phyloP scores from a whole-genome alignment of 1,284 basidiomycete species.

The Inonotus obliquus region DNA sequence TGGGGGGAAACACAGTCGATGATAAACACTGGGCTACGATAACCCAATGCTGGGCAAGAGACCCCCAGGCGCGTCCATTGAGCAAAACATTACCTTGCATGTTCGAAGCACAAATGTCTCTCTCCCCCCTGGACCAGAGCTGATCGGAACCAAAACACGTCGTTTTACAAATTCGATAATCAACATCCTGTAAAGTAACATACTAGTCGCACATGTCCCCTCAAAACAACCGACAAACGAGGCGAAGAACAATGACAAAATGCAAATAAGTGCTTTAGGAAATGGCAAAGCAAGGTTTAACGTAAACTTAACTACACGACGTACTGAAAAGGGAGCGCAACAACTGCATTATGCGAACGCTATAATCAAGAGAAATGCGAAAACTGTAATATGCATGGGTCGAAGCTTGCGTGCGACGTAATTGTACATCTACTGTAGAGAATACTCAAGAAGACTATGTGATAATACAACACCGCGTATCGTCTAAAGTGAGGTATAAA shows the following conservation, averaged over 20 bases:
- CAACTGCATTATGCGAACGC: too few relatives aligned
- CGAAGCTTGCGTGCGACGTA: not conserved
- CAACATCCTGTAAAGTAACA: too few relatives aligned
- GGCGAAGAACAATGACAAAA: too few relatives aligned
- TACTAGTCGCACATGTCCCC: too few relatives aligned
- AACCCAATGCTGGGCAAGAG: constrained; percentile 12
- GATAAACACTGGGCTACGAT: constrained; percentile 14
- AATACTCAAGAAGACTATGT: not conserved
- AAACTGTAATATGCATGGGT: too few relatives aligned
- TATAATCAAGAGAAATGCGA: too few relatives aligned
- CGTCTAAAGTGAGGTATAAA: not conserved
- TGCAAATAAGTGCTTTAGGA: not conserved
- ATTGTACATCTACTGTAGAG: not conserved
- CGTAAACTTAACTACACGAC: too few relatives aligned
- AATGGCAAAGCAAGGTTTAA: too few relatives aligned
- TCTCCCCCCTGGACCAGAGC: not conserved
- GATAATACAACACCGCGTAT: too few relatives aligned
- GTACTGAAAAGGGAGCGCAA: too few relatives aligned
- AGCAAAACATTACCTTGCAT: constrained; percentile 2
- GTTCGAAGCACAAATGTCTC: not conserved
- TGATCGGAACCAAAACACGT: not conserved
- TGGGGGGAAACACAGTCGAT: not conserved
- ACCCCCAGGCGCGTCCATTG: constrained; percentile 6
- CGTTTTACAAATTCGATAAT: too few relatives aligned
- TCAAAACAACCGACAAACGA: too few relatives aligned